These are phyloP conservation scores for Dactylellina sp. DNA, from an alignment of 2,329 filamentous ascomycete species.

Conservation along the genomic window DNA sequence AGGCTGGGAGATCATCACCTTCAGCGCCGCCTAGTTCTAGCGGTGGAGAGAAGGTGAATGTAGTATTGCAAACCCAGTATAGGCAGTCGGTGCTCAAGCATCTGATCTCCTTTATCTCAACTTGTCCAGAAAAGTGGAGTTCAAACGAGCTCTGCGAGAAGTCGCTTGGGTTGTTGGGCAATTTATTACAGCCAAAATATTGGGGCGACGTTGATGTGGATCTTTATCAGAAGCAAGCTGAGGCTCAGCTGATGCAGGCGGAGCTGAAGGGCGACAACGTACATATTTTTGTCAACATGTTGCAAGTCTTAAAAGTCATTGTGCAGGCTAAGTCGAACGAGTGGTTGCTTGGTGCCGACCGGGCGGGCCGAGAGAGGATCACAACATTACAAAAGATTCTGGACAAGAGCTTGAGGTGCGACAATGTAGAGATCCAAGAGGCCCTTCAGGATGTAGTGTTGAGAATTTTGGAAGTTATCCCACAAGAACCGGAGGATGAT, in stretches of 20 bases:
- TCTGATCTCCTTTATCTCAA: constrained; percentile 92
- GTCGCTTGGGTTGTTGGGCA: constrained; percentile 81
- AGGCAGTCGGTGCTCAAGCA: constrained; percentile 84
- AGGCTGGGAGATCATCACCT: constrained; percentile 60
- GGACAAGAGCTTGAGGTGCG: constrained; percentile 87
- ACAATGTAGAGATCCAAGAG: constrained; percentile 92
- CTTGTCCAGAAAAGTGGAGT: constrained; percentile 81
- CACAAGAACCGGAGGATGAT: constrained; percentile 81
- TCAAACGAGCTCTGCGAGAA: constrained; percentile 86
- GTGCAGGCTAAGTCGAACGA: constrained; percentile 88
- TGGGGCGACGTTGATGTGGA: constrained; percentile 95
- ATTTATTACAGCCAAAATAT: constrained; percentile 84
- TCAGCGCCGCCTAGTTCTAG: constrained; percentile 47
- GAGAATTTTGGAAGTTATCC: constrained; percentile 87
- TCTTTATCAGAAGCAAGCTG: constrained; percentile 88
- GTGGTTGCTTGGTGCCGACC: constrained; percentile 75
- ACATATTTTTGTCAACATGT: constrained; percentile 84
- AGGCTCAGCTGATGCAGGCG: constrained; percentile 76
- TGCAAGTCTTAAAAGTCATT: constrained; percentile 91
- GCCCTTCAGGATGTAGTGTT: constrained; percentile 80
- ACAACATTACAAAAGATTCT: constrained; percentile 84
- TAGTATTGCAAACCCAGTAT: constrained; percentile 63
- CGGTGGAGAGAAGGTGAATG: constrained; percentile 46
- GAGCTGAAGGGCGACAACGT: constrained; percentile 78
- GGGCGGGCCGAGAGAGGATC: constrained; percentile 70